Evolutionary conservation across 2,329 filamentous ascomycete genomes (phyloP).

Genomic region (Chrysoporthe deuterocubensis): DNA sequence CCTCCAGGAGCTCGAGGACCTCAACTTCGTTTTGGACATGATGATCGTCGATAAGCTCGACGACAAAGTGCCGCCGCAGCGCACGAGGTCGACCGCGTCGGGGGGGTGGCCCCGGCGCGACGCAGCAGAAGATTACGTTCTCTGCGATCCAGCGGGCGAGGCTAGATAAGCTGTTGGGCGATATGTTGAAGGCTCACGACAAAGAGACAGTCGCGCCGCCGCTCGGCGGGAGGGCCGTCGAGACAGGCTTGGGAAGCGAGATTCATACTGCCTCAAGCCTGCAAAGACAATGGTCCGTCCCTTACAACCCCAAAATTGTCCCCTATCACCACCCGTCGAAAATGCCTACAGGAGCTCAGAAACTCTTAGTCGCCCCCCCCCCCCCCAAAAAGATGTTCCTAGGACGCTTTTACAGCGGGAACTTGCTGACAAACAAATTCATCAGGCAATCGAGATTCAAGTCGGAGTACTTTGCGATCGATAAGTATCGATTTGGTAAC

Average conservation of each 20-base stretch:
- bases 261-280: slow-evolving; percentile 15
- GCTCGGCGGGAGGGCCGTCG: background rate
- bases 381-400: no score
- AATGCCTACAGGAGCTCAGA: no score
- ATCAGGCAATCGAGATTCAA: slow-evolving; percentile 23
- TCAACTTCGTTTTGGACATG: slow-evolving; percentile 25
- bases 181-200: slow-evolving; percentile 21
- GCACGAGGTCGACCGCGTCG: background rate
- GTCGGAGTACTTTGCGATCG: slow-evolving; percentile 20
- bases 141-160: slow-evolving; percentile 16
- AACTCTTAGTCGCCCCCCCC: no score
- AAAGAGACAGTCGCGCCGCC: background rate
- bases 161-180: slow-evolving; percentile 27
- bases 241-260: slow-evolving; percentile 9
- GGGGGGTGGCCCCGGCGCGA: background rate
- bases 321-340: background rate
- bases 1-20: slow-evolving; percentile 15
- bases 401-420: background rate
- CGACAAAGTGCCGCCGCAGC: background rate
- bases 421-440: background rate
- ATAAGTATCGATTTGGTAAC: slow-evolving; percentile 13
- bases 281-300: slow-evolving; percentile 15
- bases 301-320: no score
- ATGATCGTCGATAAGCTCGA: slow-evolving; percentile 24
- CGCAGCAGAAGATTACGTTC: slow-evolving; percentile 12